Conservation (phyloP, 257 asterid genomes). For the Salvia splendens region DNA sequence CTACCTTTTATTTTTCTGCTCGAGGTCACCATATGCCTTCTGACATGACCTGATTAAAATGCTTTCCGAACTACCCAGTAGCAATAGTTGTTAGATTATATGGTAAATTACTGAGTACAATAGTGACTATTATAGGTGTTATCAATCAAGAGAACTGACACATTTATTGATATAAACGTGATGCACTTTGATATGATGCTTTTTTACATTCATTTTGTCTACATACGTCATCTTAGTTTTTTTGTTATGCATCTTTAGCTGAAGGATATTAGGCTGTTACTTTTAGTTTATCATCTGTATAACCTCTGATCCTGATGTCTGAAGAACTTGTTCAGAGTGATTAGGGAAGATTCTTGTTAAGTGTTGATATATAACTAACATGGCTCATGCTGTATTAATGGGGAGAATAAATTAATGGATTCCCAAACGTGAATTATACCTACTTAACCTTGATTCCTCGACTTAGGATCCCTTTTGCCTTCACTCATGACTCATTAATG, state of each 20-base stretch:
- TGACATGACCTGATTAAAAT: slow-evolving; percentile 23
- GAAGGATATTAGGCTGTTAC: slow-evolving; percentile 7
- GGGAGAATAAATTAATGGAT: not conserved
- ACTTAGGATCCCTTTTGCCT: not conserved
- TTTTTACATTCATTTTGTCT: not conserved
- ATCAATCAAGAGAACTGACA: slow-evolving; percentile 6
- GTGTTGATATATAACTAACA: not conserved
- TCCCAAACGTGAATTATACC: not conserved
- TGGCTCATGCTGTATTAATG: slow-evolving; percentile 8
- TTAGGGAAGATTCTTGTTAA: not conserved
- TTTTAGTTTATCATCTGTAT: not conserved
- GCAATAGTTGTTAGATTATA: slow-evolving; percentile 1
- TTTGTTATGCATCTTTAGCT: too few species aligned
- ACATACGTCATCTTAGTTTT: not conserved
- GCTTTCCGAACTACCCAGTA: not conserved
- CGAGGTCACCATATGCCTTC: slow-evolving; percentile 23
- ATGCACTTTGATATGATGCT: not conserved
- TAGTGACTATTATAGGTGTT: not conserved
- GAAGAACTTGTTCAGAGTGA: slow-evolving; percentile 7
- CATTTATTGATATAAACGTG: not conserved
- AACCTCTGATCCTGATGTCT: not conserved
- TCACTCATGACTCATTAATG: not conserved
- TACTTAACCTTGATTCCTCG: slow-evolving; percentile 6
- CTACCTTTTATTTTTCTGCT: slow-evolving; percentile 23
- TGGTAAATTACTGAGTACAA: not conserved